Evolutionary conservation across 345 rosid genomes (phyloP).

Genomic region (Salix arbutifolia): DNA sequence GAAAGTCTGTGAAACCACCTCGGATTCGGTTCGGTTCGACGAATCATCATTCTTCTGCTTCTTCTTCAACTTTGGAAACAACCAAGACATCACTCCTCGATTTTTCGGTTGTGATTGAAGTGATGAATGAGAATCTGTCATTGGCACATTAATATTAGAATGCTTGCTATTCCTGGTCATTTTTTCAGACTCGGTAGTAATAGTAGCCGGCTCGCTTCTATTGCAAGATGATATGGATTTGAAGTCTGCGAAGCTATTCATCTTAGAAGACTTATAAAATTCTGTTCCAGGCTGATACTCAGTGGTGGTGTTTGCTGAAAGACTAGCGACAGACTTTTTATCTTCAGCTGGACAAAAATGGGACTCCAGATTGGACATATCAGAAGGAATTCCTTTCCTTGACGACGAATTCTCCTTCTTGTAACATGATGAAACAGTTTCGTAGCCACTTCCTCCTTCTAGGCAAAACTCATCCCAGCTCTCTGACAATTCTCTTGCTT

Average conservation of each 20-base stretch:
- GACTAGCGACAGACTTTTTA: conserved; percentile 44
- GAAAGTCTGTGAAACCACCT: conserved; percentile 61
- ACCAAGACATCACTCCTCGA: conserved; percentile 70
- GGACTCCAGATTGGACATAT: conserved; percentile 32
- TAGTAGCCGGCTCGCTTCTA: conserved; percentile 53
- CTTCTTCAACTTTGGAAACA: conserved; percentile 72
- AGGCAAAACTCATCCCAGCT: conserved; percentile 67
- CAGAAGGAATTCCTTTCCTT: conserved; percentile 48
- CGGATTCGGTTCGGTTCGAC: conserved; percentile 67
- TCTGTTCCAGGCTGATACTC: conserved; percentile 41
- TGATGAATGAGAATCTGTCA: conserved; percentile 61
- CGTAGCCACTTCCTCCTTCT: conserved; percentile 43
- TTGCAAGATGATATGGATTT: conserved; percentile 70
- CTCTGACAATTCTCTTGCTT: conserved; percentile 51
- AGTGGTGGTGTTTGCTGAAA: conserved; percentile 36
- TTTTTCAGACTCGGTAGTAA: conserved; percentile 35
- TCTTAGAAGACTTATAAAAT: conserved; percentile 41
- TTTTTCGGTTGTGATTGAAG: conserved; percentile 55
- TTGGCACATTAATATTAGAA: conserved; percentile 70
- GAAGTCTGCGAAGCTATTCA: conserved; percentile 56
- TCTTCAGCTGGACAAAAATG: conserved; percentile 56
- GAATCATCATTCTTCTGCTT: conserved; percentile 62
- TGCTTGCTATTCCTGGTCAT: conserved; percentile 37
- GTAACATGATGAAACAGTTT: conserved; percentile 46
- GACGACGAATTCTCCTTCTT: conserved; percentile 48